A percentile compares a stretch with the other conserved stretches of the same genome.
phyloP scores from a whole-genome alignment of 2,329 filamentous ascomycete species.

The Fusarium napiforme region DNA sequence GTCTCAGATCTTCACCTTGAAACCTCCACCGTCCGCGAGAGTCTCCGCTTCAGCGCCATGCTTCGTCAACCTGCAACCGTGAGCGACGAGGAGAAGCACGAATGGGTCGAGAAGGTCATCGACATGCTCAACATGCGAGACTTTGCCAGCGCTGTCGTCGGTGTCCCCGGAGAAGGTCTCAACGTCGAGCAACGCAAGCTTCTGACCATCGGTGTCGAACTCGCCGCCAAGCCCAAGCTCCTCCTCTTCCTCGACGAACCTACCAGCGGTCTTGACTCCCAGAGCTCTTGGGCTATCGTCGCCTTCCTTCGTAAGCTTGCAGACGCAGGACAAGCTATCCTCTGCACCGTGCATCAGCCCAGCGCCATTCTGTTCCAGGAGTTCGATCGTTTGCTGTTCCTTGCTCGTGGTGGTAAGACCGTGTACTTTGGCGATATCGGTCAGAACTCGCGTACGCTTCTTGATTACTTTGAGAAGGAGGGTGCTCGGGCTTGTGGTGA shows the following conservation, averaged over 20 bases:
- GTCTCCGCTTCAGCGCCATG: slow-evolving; percentile 65
- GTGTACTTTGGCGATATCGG: slow-evolving; percentile 78
- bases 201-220: slow-evolving; percentile 70
- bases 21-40: slow-evolving; percentile 66
- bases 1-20: slow-evolving; percentile 63
- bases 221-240: slow-evolving; percentile 66
- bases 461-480: slow-evolving; percentile 72
- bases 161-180: slow-evolving; percentile 69
- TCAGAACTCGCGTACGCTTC: slow-evolving; percentile 64
- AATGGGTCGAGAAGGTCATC: slow-evolving; percentile 72
- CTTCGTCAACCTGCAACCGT: slow-evolving; percentile 66
- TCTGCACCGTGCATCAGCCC: slow-evolving; percentile 68
- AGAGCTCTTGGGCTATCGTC: slow-evolving; percentile 72
- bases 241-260: slow-evolving; percentile 72
- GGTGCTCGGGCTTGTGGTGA: slow-evolving; percentile 69
- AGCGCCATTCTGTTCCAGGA: slow-evolving; percentile 63
- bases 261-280: slow-evolving; percentile 70
- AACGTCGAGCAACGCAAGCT: slow-evolving; percentile 72
- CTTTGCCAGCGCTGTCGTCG: slow-evolving; percentile 73
- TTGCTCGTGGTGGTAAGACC: slow-evolving; percentile 72
- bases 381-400: slow-evolving; percentile 71
- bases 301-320: slow-evolving; percentile 71
- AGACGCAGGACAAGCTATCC: slow-evolving; percentile 62
- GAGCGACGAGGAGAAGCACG: slow-evolving; percentile 67
- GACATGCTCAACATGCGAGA: slow-evolving; percentile 74